Conservation (phyloP, 495 filamentous ascomycete species). For the Cladorrhinum samala region DNA sequence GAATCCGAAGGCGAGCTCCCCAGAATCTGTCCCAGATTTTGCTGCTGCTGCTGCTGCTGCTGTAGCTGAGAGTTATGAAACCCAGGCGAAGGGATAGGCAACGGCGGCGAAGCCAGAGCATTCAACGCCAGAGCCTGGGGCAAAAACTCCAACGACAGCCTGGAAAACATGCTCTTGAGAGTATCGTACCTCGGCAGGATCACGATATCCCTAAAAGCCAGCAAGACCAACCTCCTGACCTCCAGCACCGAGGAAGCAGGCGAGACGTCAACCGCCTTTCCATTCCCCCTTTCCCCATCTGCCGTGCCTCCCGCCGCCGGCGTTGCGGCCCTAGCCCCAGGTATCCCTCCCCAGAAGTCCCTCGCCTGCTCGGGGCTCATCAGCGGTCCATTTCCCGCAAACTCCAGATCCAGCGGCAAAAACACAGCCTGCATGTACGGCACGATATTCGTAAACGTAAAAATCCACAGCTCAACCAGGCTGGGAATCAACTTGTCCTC, state of each 20-base stretch:
- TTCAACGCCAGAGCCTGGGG: constrained; percentile 53
- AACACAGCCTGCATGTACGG: constrained; percentile 97
- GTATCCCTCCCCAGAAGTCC: constrained; percentile 78
- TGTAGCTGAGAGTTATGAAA: no score
- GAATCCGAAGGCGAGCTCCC: constrained; percentile 29
- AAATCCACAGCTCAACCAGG: constrained; percentile 88
- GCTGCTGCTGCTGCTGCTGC: constrained; percentile 16
- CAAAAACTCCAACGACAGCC: constrained; percentile 75
- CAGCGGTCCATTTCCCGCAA: constrained; percentile 73
- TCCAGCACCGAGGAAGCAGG: constrained; percentile 56
- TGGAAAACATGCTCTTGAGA: constrained; percentile 83
- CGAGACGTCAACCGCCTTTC: constrained; percentile 28
- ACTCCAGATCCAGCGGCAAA: constrained; percentile 88
- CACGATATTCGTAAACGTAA: constrained; percentile 81
- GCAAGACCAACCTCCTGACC: constrained; percentile 78
- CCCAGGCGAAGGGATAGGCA: constrained; percentile 33
- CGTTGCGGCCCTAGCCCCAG: constrained; percentile 16
- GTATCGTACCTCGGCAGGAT: constrained; percentile 80
- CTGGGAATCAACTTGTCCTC: constrained; percentile 81
- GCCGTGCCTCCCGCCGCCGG: neutral
- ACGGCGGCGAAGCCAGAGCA: constrained; percentile 36
- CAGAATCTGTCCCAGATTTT: constrained; percentile 13
- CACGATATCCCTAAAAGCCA: constrained; percentile 83
- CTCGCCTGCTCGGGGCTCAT: constrained; percentile 69
- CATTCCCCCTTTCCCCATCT: constrained; percentile 5